phyloP scores from a whole-genome alignment of 1,139 yeast species.

The Debaryomyces subglobosus region DNA sequence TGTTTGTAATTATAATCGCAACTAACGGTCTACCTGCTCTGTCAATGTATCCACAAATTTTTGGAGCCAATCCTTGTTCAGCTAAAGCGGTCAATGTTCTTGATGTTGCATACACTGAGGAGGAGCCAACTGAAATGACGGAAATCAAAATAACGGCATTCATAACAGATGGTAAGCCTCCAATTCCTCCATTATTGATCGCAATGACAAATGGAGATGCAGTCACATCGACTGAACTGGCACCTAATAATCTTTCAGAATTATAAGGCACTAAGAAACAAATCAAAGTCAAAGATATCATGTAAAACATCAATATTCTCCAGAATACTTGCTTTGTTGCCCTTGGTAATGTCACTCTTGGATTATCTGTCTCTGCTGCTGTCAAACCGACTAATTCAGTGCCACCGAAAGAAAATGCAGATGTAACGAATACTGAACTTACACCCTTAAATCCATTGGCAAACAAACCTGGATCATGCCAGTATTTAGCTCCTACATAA shows the following conservation, averaged over 20 bases:
- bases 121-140: conserved; percentile 47
- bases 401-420: conserved; percentile 46
- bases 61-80: conserved; percentile 49
- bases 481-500: conserved; percentile 28
- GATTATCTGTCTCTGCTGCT: conserved; percentile 46
- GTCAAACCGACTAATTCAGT: conserved; percentile 46
- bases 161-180: conserved; percentile 48
- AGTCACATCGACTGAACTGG: conserved; percentile 33
- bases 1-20: conserved; percentile 40
- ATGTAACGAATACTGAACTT: conserved; percentile 42
- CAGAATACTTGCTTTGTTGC: conserved; percentile 45
- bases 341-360: conserved; percentile 40
- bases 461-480: conserved; percentile 38
- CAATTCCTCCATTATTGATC: conserved; percentile 54
- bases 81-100: conserved; percentile 45
- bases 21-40: conserved; percentile 46
- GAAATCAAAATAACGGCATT: conserved; percentile 47
- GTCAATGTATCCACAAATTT: conserved; percentile 41
- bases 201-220: conserved; percentile 59
- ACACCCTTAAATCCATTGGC: conserved; percentile 48
- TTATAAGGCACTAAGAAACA: conserved; percentile 35
- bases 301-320: conserved; percentile 38
- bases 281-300: conserved; percentile 34
- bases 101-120: conserved; percentile 49
- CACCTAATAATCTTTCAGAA: conserved; percentile 29